These are phyloP conservation scores for Haematococcus sp. DNA, from an alignment of 139 green algal genomes.

Conservation along the genomic window DNA sequence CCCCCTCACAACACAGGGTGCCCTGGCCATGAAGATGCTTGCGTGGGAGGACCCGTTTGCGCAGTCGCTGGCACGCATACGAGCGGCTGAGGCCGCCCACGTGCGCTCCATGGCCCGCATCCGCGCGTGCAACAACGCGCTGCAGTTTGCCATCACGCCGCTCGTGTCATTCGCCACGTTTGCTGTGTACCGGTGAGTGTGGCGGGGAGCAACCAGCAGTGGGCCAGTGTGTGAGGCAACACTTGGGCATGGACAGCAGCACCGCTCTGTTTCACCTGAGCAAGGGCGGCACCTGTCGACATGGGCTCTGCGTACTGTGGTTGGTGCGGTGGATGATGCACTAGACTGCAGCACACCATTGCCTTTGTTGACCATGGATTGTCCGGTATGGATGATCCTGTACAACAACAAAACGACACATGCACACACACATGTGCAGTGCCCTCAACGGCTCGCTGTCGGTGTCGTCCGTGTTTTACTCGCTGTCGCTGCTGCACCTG, in stretches of 20 bases:
- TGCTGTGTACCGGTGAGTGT: slow-evolving; percentile 36
- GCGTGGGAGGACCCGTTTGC: slow-evolving; percentile 30
- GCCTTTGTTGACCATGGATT: no score
- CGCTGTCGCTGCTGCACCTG: slow-evolving; percentile 53
- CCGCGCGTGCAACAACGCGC: slow-evolving; percentile 60
- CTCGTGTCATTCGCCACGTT: slow-evolving; percentile 74
- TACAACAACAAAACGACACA: no score
- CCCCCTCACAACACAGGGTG: slow-evolving; percentile 34
- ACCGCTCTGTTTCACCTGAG: no score
- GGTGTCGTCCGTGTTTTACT: slow-evolving; percentile 60
- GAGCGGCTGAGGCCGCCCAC: slow-evolving; percentile 35
- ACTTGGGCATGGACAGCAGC: no score
- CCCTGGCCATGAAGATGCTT: slow-evolving; percentile 82
- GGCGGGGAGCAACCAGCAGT: background rate
- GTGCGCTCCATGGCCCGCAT: slow-evolving; percentile 62
- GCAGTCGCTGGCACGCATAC: slow-evolving; percentile 3
- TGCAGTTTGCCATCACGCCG: slow-evolving; percentile 69
- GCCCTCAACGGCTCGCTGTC: slow-evolving; percentile 34
- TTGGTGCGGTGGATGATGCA: no score
- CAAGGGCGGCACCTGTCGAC: no score
- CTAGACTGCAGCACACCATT: no score
- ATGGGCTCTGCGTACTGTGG: no score
- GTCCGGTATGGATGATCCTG: no score
- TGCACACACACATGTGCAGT: slow-evolving; percentile 2
- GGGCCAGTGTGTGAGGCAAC: no score